Base-by-base conservation (phyloP, 768 basidiomycete genomes). In the Lentinula lateritia region DNA sequence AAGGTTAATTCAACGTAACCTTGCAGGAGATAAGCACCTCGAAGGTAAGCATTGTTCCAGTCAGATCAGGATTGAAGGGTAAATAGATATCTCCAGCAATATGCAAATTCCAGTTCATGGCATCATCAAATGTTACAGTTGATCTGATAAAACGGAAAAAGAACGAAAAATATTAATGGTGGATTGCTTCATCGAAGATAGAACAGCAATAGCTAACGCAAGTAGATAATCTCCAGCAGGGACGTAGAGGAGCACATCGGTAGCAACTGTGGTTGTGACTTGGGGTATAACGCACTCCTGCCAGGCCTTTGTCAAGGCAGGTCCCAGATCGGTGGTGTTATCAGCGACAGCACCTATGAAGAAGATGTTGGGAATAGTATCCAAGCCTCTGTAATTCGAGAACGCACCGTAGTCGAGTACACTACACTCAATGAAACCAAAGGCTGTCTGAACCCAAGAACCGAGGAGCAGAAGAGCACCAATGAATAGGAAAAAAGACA, bases 311-410 rank as follows among this genome's bases (percentile, higher is more conserved):
- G 59, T 66, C 54, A 70, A 62, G 28, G 69, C 68, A 35, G 68
- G 68, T 0, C 68, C 67, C n/a, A 70, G 45, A 41, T 70, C 69
- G 10, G 69, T 70, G 13, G 62, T 55, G 55, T 68, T 69, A 58
- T 69, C 67, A 3, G 68, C 68, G 1, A 65, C 64, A 8, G 62
- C 68, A 39, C 41, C 55, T 57, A 28, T 50, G 9, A 39, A 9
- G 2, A 13, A 39, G 13, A 39, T 9, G 36, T 35, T n/a, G 16
- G 13, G 18, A 53, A 18, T 28, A 28, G 28, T 28, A 28, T 28
- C 3, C 28, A 28, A 28, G 28, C 28, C 28, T 28, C 28, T 28
- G 28, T 28, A 28, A 28, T 28, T 4, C 28, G 28, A 28, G 28
- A 28, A 2, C 28, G 28, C 28, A 13, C 38, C 6, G 38, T 9